Base-by-base conservation (phyloP, 768 basidiomycete species). In the Auriscalpium microsporum region DNA sequence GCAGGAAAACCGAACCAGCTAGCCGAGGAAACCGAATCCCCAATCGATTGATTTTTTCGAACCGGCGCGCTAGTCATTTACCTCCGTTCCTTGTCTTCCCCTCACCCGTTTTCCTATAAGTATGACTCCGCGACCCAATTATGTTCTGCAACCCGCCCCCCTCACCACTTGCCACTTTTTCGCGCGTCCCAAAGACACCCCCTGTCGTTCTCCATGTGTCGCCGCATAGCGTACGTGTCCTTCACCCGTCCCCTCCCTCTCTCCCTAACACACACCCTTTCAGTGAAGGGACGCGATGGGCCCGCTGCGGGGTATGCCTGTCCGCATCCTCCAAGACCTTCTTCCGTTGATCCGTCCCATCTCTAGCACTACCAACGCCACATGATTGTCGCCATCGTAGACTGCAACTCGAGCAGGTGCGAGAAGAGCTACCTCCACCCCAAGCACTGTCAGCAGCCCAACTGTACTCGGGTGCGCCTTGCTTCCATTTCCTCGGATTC, bases 261-360 rank as follows among this genome's bases (percentile, higher is more conserved):
- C 28, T 60, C 28, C 42, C 49, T 45, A 48, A 23, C 48, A 35
- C 19, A 28, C 53, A 49, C 42, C 56, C 56, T 56, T 54, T 23
- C 67, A 88, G 87, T 57, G 80, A 87, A 78, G 87, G 87, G 68
- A 89, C 87, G 17, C 79, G 79, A 21, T 90, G 87, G 87, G 70
- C 73, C 53, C 77, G 74, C 57, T 90, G 87, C 68, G 82, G 83
- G 63, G 87, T 89, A 69, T 53, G 71, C 52, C 21, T 36, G 44
- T 36, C 56, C 40, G 49, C 55, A 42, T 21, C 48, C 38, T 48
- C 45, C 34, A 45, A 33, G 11, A 34, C 45, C 45, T 21, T 16
- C 11, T 45, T 19, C 40, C 46, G 28, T 38, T 48, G 37, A 17
- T 37, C 48, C 16, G 55, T 9, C 37, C 23, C 46, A 54, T 23